Conservation (phyloP, 352 stramenopile species). For the Pythium plurisporium region DNA sequence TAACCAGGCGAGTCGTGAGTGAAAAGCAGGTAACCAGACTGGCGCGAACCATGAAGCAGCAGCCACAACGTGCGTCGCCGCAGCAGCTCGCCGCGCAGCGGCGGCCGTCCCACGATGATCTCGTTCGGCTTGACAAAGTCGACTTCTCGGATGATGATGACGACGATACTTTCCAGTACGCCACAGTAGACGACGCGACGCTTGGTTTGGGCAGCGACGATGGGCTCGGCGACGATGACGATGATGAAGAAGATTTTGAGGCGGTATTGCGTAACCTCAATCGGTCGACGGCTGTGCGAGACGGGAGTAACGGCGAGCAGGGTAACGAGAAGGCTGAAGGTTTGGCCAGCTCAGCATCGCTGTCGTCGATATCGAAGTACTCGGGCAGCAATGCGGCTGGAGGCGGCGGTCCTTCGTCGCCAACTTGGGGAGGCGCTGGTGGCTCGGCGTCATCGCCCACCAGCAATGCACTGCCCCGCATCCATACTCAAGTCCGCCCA, state of each 20-base stretch:
- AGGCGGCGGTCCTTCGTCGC: neutral
- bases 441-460: neutral
- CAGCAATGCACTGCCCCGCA: constrained; percentile 15
- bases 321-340: constrained; percentile 9
- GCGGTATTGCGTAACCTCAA: constrained; percentile 70
- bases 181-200: constrained; percentile 58
- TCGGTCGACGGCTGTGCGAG: constrained; percentile 39
- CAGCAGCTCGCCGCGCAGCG: constrained; percentile 25
- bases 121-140: constrained; percentile 85
- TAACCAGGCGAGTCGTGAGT: neutral
- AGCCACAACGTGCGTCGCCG: constrained; percentile 21
- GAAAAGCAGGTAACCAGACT: neutral
- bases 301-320: neutral
- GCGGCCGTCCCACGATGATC: constrained; percentile 47
- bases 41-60: constrained; percentile 9
- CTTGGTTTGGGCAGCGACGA: constrained; percentile 39
- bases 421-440: neutral
- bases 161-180: constrained; percentile 79
- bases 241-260: constrained; percentile 88
- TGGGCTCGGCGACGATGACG: constrained; percentile 70
- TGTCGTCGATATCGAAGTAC: constrained; percentile 23
- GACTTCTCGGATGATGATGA: constrained; percentile 84
- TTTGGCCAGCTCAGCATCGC: constrained; percentile 4
- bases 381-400: too few species aligned
- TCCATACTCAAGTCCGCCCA: constrained; percentile 72